Base-by-base conservation (phyloP, 805 yeast genomes). In the Starmerella geochares region DNA sequence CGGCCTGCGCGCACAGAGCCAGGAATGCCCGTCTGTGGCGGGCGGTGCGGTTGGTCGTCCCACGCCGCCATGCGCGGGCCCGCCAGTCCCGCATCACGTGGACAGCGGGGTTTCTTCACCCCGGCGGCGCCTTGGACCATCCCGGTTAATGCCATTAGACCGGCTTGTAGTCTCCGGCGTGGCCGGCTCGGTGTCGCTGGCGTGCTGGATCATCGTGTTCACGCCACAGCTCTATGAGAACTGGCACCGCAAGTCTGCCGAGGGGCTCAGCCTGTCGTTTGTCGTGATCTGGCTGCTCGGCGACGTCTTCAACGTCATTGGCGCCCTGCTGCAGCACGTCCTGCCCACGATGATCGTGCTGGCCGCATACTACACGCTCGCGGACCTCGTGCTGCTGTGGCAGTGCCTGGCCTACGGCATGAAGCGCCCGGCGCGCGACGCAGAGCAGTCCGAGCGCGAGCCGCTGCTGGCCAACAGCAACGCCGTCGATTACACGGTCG, bases 171-270 rank as follows among this genome's bases (percentile, higher is more conserved):
- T 59, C 7, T 56, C 60, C 24, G 62, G 62, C 28, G 48, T 59
- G 10, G 44, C 51, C 50, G 63, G 84, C 24, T 86, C 95, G 11
- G 86, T 92, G 31, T 90, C 97, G 17, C 77, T 90, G 42, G 95
- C 96, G 14, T 92, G 96, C 65, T 90, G 98, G 98, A 82, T 92
- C 52, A 88, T 92, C 44, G 98, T 90, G 16, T 90, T 92, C 71
- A 94, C 95, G 33, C 97, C 97, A 10, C 97, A 90, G 64, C 83
- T 92, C 40, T 88, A 86, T 65, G 96, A 92, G 63, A 90, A 88
- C 64, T 58, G 57, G 52, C 52, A 46, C 25, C 54, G 97, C 61
- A 81, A 85, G 65, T 79, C 87, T 31, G 80, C 95, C 6, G 96
- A 92, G 49, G 96, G 97, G 5, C 73, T 92, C 17, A 87, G 96